Evolutionary conservation across 2,329 filamentous ascomycete genomes (phyloP).

Genomic region (Penicillium sp.): DNA sequence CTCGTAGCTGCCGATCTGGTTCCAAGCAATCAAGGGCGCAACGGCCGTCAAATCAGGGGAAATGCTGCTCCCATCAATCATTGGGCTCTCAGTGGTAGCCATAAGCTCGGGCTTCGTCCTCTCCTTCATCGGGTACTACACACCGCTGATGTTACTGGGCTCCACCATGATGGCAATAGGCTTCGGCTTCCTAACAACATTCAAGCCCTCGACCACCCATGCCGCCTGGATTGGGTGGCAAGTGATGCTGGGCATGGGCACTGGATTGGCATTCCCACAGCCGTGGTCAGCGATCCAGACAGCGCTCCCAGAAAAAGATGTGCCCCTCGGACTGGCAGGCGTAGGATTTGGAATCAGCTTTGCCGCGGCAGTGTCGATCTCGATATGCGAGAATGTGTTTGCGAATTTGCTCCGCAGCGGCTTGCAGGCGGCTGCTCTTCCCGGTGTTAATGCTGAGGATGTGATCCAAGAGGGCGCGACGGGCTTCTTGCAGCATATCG

Average conservation of each 20-base stretch:
- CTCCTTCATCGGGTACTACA: background rate
- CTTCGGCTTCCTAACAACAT: background rate
- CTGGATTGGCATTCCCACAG: background rate
- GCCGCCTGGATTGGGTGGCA: slow-evolving; percentile 5
- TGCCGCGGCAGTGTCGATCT: too few species aligned
- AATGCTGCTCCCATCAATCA: background rate
- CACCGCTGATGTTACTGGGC: background rate
- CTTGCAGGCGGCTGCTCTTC: too few species aligned
- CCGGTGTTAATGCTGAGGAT: too few species aligned
- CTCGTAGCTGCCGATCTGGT: slow-evolving; percentile 1
- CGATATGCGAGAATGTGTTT: too few species aligned
- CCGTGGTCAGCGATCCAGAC: background rate
- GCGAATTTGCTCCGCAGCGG: too few species aligned
- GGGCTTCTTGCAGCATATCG: too few species aligned
- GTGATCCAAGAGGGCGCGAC: too few species aligned
- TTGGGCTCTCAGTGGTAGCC: background rate
- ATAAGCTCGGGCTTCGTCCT: background rate
- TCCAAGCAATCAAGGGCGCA: background rate
- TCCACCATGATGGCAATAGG: background rate
- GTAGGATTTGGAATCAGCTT: too few species aligned
- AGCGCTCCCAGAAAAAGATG: background rate
- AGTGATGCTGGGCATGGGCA: background rate
- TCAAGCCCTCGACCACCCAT: background rate
- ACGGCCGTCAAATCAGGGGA: background rate
- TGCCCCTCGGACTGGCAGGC: too few species aligned